Evolutionary conservation across 2,329 filamentous ascomycete genomes (phyloP).

Genomic region (Leptographium flavum): DNA sequence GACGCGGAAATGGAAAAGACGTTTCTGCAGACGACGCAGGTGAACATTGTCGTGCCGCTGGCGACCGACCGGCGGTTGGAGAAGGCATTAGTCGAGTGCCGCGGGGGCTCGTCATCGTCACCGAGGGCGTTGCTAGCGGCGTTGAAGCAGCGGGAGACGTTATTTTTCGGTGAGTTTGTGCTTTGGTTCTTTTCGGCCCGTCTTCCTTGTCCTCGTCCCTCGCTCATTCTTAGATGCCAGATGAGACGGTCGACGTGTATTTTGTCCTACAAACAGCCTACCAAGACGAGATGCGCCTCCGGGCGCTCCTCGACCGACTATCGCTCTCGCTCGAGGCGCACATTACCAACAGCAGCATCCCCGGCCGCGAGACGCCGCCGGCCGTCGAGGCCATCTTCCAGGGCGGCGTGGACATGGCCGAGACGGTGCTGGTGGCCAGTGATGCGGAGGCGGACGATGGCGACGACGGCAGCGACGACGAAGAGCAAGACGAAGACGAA

Average conservation of each 20-base stretch:
- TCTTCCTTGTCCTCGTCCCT: neutral
- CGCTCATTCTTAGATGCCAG: constrained; percentile 24
- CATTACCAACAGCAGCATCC: constrained; percentile 40
- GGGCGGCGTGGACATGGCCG: constrained; percentile 32
- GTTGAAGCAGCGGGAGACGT: constrained; percentile 45
- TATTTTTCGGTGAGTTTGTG: constrained; percentile 54
- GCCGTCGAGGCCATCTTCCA: constrained; percentile 47
- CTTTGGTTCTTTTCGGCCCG: neutral
- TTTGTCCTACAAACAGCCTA: constrained; percentile 52
- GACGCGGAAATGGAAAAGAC: constrained; percentile 16
- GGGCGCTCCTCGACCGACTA: constrained; percentile 46
- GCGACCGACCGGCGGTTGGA: constrained; percentile 40
- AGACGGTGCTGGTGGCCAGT: constrained; percentile 36
- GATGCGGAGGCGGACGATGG: constrained; percentile 16
- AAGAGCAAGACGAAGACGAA: constrained; percentile 3
- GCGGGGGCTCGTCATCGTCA: too few relatives aligned
- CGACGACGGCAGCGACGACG: constrained; percentile 5
- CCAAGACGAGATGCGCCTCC: constrained; percentile 40
- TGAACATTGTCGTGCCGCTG: constrained; percentile 47
- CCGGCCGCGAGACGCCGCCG: constrained; percentile 28
- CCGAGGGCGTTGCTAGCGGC: constrained; percentile 35
- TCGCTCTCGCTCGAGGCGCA: constrained; percentile 53
- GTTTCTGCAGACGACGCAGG: constrained; percentile 43
- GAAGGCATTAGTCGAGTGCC: constrained; percentile 25
- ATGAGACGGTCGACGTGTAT: constrained; percentile 59